Conservation (phyloP, 306 rosid species). For the Vigna radiata region DNA sequence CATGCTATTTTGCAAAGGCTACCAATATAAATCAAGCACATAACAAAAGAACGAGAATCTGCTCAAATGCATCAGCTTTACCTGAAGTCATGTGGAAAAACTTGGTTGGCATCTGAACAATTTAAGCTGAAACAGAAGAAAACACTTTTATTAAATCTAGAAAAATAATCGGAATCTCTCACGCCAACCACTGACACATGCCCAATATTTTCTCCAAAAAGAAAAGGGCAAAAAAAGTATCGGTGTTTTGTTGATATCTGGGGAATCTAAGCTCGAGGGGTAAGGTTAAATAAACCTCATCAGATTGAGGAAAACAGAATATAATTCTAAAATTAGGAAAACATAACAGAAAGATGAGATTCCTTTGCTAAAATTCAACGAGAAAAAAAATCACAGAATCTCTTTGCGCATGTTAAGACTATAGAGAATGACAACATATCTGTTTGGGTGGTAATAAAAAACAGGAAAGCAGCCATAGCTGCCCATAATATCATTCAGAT, state of each 20-base stretch:
- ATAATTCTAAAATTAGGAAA: constrained; percentile 34
- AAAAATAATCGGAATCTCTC: constrained; percentile 46
- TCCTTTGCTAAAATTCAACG: constrained; percentile 38
- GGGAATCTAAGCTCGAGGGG: not conserved
- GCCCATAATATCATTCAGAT: not conserved
- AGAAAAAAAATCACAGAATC: constrained; percentile 7
- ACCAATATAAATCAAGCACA: not conserved
- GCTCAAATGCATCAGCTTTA: constrained; percentile 7
- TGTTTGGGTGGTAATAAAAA: not conserved
- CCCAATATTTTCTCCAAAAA: constrained; percentile 31
- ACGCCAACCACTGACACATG: constrained; percentile 43
- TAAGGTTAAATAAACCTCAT: not conserved
- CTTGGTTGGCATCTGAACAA: constrained; percentile 5
- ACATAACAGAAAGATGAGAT: constrained; percentile 37
- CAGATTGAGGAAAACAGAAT: constrained; percentile 12
- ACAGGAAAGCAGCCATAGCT: constrained; percentile 3
- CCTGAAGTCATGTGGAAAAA: constrained; percentile 31
- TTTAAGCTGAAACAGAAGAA: constrained; percentile 22
- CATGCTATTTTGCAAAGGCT: not conserved
- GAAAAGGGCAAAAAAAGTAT: not conserved
- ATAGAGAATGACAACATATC: not conserved
- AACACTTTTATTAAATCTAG: not conserved
- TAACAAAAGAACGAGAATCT: constrained; percentile 19
- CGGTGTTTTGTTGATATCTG: constrained; percentile 42
- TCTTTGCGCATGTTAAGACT: not conserved